Base-by-base conservation (phyloP, 2,329 filamentous ascomycete species). In the Ophiocordyceps camponoti-leonardi region DNA sequence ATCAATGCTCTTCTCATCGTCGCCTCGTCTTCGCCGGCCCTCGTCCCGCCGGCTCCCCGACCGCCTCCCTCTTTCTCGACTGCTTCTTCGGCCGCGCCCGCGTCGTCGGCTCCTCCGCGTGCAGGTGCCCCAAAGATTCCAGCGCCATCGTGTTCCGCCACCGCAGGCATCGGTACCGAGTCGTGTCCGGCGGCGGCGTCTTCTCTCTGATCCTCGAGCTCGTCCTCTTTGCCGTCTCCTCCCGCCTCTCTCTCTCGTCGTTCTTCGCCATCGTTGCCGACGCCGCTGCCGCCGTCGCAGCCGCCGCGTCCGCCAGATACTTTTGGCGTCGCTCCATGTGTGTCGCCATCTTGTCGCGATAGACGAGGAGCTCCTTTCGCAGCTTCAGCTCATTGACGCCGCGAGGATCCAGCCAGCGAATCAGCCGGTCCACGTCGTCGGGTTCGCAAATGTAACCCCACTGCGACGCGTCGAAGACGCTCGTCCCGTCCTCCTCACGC, bases 381-480 rank as follows among this genome's bases (percentile, higher is more conserved):
- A 98, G 70, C 58, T 86, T 88, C 50, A 83, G 67, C 64, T 98
- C 92, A 51, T 94, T 87, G 51, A 82, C 72, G 1, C 92, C 92
- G 16, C 86, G 82, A 13, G 81, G 75, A 56, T 98, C 90, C 5
- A 98, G 73, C 88, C 92, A 98, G 45, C 75, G 74, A 49, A 96
- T 77, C 18, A 98, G 72, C 45, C 74, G 75, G 49, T 92, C 84
- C 6, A 98, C 65, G 35, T 84, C 74, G 43, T 82, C 77, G 0
- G 85, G 78, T 12, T 92, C 83, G 35, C 90, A 84, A 54, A 86
- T 87, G 64, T 86, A 98, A 12, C 84, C 92, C 88, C 92, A 98
- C 61, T 96, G 83, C 13, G 68, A 66, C 2, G 90, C 86, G 44
- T 73, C 81, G 48, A 75, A 78, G 3, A 96, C 76, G 53, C 81